Percentiles rank a stretch among this genome's conserved stretches.
Evolutionary conservation across 179 eudicot genomes (phyloP).

Genomic region (Drosera spatulata): DNA sequence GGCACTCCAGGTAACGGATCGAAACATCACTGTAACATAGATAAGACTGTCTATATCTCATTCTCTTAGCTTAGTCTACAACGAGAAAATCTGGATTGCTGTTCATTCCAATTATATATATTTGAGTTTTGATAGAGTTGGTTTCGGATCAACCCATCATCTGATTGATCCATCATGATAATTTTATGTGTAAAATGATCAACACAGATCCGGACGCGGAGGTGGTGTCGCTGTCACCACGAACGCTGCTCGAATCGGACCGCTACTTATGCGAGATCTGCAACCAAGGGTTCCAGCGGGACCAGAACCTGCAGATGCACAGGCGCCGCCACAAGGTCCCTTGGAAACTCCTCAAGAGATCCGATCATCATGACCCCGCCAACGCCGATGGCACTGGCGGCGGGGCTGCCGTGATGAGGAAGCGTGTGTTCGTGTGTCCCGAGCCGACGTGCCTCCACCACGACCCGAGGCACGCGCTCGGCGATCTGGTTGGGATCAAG

Average conservation of each 20-base stretch:
- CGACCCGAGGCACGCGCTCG: conserved; percentile 86
- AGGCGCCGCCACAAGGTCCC: conserved; percentile 85
- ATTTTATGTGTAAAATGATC: neutral
- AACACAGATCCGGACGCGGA: conserved; percentile 88
- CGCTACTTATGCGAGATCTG: conserved; percentile 93
- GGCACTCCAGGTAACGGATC: conserved; percentile 71
- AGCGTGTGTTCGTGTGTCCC: conserved; percentile 83
- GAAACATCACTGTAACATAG: neutral
- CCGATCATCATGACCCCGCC: no score
- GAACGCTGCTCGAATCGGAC: conserved; percentile 77
- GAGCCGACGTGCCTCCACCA: conserved; percentile 90
- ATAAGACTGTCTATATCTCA: no score
- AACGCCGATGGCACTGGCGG: no score
- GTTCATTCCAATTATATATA: neutral
- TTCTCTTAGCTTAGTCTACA: neutral
- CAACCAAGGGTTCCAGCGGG: conserved; percentile 94
- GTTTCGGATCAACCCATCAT: no score
- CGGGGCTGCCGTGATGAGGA: conserved; percentile 51
- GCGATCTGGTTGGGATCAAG: conserved; percentile 89
- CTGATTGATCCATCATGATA: neutral
- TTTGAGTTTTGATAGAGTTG: neutral
- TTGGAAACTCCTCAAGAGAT: conserved; percentile 71
- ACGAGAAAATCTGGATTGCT: neutral
- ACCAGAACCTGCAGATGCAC: conserved; percentile 96
- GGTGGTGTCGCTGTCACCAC: conserved; percentile 80